These are phyloP conservation scores for Trichomonas tenax DNA, from an alignment of 208 protist genomes.

Conservation along the genomic window DNA sequence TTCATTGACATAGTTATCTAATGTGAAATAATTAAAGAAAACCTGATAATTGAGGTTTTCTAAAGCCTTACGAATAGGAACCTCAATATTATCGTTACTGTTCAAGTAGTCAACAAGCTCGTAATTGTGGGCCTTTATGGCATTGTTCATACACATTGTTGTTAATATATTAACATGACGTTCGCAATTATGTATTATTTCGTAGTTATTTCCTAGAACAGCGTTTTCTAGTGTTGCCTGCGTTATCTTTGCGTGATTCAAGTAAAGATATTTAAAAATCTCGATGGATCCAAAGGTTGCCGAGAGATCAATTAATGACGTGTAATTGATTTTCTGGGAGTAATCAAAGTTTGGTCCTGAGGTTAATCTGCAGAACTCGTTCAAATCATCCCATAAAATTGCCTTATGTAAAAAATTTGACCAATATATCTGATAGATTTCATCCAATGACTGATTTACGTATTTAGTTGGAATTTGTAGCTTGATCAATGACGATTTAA, in stretches of 20 bases:
- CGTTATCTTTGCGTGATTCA: neutral
- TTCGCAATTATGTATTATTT: neutral
- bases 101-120: neutral
- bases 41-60: too few relatives aligned
- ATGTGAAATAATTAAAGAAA: too few relatives aligned
- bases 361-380: too few relatives aligned
- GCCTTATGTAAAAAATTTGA: too few relatives aligned
- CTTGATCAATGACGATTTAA: too few relatives aligned
- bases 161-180: neutral
- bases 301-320: neutral
- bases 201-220: neutral
- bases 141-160: neutral
- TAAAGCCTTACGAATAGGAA: neutral
- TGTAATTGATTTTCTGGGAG: neutral
- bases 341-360: neutral
- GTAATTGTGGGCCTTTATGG: neutral
- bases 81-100: neutral
- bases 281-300: neutral
- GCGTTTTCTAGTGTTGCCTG: neutral
- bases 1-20: too few relatives aligned
- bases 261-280: neutral
- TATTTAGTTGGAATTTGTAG: too few relatives aligned
- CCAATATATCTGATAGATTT: too few relatives aligned
- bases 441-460: too few relatives aligned
- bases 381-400: too few relatives aligned